Percentiles rank a stretch among this genome's conserved stretches.
Evolutionary conservation across 148 eudicot genomes (phyloP).

Genomic region (Polygonum maritimum): DNA sequence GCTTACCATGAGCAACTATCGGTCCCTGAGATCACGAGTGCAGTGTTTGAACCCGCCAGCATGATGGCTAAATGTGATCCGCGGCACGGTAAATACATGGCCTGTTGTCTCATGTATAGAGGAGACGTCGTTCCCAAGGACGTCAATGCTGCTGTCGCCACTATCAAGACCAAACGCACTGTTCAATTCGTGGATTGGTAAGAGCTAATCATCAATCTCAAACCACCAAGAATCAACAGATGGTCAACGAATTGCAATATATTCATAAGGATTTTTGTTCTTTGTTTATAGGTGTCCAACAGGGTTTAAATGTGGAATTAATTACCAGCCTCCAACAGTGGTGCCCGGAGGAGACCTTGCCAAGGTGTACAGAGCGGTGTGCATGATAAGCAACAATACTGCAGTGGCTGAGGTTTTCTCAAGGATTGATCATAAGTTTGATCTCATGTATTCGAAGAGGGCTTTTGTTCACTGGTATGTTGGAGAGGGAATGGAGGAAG

Average conservation of each 20-base stretch:
- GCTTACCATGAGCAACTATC: constrained; percentile 9
- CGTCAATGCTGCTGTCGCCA: constrained; percentile 39
- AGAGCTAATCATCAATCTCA: background rate
- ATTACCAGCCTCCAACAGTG: constrained; percentile 37
- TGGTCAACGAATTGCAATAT: background rate
- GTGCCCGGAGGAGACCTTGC: constrained; percentile 44
- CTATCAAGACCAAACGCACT: constrained; percentile 38
- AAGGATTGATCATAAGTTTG: constrained; percentile 35
- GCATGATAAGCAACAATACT: constrained; percentile 38
- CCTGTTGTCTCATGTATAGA: constrained; percentile 40
- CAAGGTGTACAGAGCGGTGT: constrained; percentile 41
- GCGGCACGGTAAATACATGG: constrained; percentile 40
- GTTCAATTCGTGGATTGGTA: constrained; percentile 41
- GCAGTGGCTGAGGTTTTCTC: constrained; percentile 38
- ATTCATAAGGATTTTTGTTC: background rate
- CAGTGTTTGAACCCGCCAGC: constrained; percentile 12
- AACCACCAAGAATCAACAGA: background rate
- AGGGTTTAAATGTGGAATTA: constrained; percentile 40
- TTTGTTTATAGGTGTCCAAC: constrained; percentile 29
- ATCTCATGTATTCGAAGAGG: constrained; percentile 39
- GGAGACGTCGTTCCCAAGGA: constrained; percentile 46
- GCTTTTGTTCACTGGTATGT: constrained; percentile 46
- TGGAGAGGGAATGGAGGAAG: constrained; percentile 45
- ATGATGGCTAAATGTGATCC: constrained; percentile 51
- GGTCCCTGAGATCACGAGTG: constrained; percentile 5